Evolutionary conservation across 495 filamentous ascomycete genomes (phyloP).

Genomic region (Ascobolus immersus): DNA sequence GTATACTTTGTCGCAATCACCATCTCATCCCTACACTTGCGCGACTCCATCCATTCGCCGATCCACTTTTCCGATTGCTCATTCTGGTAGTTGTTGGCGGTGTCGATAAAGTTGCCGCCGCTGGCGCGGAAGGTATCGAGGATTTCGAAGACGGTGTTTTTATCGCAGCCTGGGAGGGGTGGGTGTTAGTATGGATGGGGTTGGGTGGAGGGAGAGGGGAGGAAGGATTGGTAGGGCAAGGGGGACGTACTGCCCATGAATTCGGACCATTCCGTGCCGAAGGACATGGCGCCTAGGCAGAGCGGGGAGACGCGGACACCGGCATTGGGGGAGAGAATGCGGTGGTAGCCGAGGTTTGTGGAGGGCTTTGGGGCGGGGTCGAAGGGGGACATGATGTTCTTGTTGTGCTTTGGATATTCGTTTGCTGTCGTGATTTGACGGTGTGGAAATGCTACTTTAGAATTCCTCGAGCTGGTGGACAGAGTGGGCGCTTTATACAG

Average conservation of each 20-base stretch:
- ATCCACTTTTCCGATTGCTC: constrained; percentile 47
- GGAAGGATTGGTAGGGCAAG: too few relatives aligned
- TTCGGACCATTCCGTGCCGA: constrained; percentile 29
- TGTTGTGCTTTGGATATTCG: too few relatives aligned
- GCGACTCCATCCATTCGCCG: constrained; percentile 46
- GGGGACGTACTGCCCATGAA: too few relatives aligned
- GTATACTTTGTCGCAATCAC: constrained; percentile 54
- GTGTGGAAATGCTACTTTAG: too few relatives aligned
- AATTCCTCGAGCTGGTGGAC: too few relatives aligned
- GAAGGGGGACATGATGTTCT: neutral
- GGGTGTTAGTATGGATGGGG: too few relatives aligned
- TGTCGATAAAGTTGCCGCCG: constrained; percentile 63
- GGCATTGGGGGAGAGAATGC: constrained; percentile 31
- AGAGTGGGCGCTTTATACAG: too few relatives aligned
- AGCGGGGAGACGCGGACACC: constrained; percentile 35
- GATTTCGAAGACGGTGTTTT: constrained; percentile 35
- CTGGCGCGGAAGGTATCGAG: constrained; percentile 39
- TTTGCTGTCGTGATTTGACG: too few relatives aligned
- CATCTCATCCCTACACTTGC: constrained; percentile 29
- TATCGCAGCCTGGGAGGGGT: too few relatives aligned
- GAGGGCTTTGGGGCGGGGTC: constrained; percentile 25
- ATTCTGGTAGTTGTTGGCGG: constrained; percentile 42
- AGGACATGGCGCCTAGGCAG: constrained; percentile 35
- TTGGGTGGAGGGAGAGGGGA: too few relatives aligned
- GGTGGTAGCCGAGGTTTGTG: constrained; percentile 31